These are phyloP conservation scores for Candida sonorensis DNA, from an alignment of 805 yeast genomes.

Conservation along the genomic window DNA sequence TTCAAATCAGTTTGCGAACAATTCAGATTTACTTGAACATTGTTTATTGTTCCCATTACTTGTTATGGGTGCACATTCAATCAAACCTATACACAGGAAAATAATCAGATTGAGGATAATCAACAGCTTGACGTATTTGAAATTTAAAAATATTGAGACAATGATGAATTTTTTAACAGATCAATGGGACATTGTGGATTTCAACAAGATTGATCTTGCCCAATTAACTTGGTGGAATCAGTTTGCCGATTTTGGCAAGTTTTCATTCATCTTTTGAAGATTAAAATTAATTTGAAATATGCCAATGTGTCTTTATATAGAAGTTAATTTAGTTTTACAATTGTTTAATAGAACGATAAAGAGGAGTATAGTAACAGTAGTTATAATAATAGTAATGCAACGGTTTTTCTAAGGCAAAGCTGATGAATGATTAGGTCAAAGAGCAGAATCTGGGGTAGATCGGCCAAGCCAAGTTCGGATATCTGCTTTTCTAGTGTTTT, in stretches of 20 bases:
- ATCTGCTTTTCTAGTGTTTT: too few relatives aligned
- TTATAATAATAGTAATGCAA: not conserved
- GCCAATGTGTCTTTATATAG: not conserved
- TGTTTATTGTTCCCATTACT: slow-evolving; percentile 22
- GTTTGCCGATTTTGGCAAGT: slow-evolving; percentile 11
- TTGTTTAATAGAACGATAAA: too few relatives aligned
- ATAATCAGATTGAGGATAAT: slow-evolving; percentile 8
- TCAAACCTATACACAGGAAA: slow-evolving; percentile 7
- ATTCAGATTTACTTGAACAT: slow-evolving; percentile 13
- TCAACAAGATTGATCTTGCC: not conserved
- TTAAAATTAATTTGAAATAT: not conserved
- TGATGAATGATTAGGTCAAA: not conserved
- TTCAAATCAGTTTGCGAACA: too few relatives aligned
- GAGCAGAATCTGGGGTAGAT: too few relatives aligned
- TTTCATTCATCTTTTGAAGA: slow-evolving; percentile 13
- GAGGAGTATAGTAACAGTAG: too few relatives aligned
- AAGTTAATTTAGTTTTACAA: too few relatives aligned
- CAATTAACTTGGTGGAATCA: slow-evolving; percentile 12
- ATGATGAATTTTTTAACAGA: slow-evolving; percentile 11
- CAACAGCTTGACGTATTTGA: slow-evolving; percentile 11
- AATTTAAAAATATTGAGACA: slow-evolving; percentile 16
- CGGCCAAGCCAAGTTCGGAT: too few relatives aligned
- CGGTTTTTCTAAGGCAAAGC: not conserved
- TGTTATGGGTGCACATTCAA: slow-evolving; percentile 19
- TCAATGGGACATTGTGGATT: slow-evolving; percentile 11